These are phyloP conservation scores for Aspergillus hortae DNA, from an alignment of 2,329 filamentous ascomycete species.

Conservation along the genomic window DNA sequence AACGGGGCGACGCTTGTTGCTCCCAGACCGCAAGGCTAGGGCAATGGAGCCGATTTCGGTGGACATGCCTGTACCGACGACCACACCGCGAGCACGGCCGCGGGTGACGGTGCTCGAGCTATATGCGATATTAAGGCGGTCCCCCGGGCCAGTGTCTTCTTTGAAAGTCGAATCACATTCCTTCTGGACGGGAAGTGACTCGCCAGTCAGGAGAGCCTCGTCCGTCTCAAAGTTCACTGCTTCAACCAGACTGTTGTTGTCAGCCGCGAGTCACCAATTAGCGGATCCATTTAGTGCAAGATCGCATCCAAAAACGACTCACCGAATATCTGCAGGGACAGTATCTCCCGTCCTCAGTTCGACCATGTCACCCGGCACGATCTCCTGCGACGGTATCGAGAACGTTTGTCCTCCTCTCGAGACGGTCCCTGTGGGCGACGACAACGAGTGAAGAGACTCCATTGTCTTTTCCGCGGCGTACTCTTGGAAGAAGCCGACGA, in stretches of 20 bases:
- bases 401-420: constrained; percentile 52
- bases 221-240: constrained; percentile 16
- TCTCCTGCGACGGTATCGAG: constrained; percentile 50
- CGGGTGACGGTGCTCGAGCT: constrained; percentile 57
- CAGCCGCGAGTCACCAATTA: constrained; percentile 35
- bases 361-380: constrained; percentile 27
- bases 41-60: constrained; percentile 63
- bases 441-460: constrained; percentile 51
- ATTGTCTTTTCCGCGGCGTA: constrained; percentile 32
- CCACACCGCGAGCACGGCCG: constrained; percentile 54
- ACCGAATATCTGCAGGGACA: constrained; percentile 54
- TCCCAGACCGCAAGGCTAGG: constrained; percentile 55
- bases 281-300: constrained; percentile 50
- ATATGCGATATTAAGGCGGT: too few relatives aligned
- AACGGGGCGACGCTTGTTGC: constrained; percentile 46
- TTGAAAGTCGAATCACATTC: constrained; percentile 42
- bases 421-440: constrained; percentile 52
- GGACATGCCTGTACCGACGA: constrained; percentile 56
- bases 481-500: constrained; percentile 57
- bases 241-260: constrained; percentile 38
- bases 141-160: constrained; percentile 51
- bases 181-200: constrained; percentile 22
- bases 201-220: too few relatives aligned
- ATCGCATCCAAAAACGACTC: constrained; percentile 25
- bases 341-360: constrained; percentile 53